These are phyloP conservation scores for Sabuloglossum arenarium DNA, from an alignment of 495 filamentous ascomycete genomes.

Conservation along the genomic window DNA sequence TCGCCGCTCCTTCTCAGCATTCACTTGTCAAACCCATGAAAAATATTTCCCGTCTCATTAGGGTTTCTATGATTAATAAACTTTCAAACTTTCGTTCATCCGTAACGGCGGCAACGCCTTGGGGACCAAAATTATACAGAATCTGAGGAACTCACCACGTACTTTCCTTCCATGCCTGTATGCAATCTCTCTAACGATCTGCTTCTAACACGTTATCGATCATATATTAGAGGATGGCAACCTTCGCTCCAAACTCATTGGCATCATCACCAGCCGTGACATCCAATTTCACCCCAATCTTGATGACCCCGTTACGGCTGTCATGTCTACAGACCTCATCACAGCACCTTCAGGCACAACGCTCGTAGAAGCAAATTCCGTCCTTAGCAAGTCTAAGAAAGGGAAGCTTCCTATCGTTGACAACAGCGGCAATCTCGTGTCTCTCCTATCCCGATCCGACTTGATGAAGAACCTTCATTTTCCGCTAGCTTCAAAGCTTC, in stretches of 20 bases:
- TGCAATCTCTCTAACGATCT: neutral
- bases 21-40: neutral
- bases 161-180: neutral
- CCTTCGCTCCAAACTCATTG: conserved; percentile 82
- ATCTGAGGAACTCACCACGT: conserved; percentile 10
- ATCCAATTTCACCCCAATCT: conserved; percentile 74
- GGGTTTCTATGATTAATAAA: conserved; percentile 29
- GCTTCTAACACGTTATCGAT: conserved; percentile 4
- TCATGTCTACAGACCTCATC: conserved; percentile 92
- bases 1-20: conserved; percentile 7
- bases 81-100: conserved; percentile 99
- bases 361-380: conserved; percentile 73
- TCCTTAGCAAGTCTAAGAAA: conserved; percentile 91
- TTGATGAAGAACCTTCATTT: conserved; percentile 98
- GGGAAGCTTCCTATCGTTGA: conserved; percentile 97
- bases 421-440: conserved; percentile 63
- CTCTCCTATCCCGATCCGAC: conserved; percentile 89
- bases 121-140: conserved; percentile 40
- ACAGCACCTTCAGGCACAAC: conserved; percentile 75
- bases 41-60: neutral
- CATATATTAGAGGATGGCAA: conserved; percentile 55
- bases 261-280: conserved; percentile 93
- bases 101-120: conserved; percentile 72
- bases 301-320: conserved; percentile 53
- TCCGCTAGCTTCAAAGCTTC: conserved; percentile 88